Base-by-base conservation (phyloP, 345 rosid genomes). In the Citrus inodora region DNA sequence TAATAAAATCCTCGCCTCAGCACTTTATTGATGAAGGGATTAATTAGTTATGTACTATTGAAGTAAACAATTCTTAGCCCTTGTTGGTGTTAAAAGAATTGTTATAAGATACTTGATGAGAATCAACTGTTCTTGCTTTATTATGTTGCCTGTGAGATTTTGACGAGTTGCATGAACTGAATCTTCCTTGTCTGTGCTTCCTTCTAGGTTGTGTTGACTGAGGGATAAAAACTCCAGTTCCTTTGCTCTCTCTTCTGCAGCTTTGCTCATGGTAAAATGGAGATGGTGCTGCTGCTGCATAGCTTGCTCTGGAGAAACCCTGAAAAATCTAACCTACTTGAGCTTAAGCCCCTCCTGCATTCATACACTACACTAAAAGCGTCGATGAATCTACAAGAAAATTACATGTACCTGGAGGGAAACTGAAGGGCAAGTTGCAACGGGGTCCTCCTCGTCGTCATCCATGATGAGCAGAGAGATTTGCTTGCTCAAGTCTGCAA, bases 401-500 rank as follows among this genome's bases (percentile, higher is more conserved):
- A 60, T 17, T 17, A 5, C 58, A 53, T 5, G 22, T 16, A 92
- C 99, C 97, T 93, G 95, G 66, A 85, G 87, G 70, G 94, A 84
- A 84, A 89, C 87, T 65, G 98, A 81, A 67, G 96, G 86, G 10
- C 80, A 81, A 81, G 70, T 77, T 55, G 88, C 80, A 77, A 87
- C 85, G 55, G 91, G 86, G 79, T 82, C 88, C 37, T 91, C 90
- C 67, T 94, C 93, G 73, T 94, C 94, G 75, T 94, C 98, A 42
- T 95, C 98, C 96, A 88, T 93, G 84, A 95, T 93, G 25, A 95
- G 94, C 73, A 95, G 96, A 81, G 98, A 92, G 79, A 95, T 92
- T 80, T 84, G 97, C 89, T 83, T 92, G 92, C 95, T 93, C 46
- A 95, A 85, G 86, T 95, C 98, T 73, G 98, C 98, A 80, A 92